These are phyloP conservation scores for Lentinula guzmanii DNA, from an alignment of 768 basidiomycete species.

Conservation along the genomic window DNA sequence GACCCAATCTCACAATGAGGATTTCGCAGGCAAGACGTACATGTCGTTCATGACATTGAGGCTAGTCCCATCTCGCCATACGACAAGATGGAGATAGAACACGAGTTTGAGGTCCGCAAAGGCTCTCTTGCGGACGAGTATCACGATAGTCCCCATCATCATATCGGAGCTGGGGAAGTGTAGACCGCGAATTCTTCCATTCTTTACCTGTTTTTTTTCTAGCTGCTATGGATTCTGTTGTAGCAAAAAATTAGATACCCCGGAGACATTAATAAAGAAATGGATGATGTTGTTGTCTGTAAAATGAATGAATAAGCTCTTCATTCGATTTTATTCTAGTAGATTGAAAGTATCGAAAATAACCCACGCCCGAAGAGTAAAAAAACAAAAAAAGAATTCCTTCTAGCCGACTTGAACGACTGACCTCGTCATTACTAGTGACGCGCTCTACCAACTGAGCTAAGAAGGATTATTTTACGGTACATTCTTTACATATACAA, in stretches of 20 bases:
- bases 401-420: constrained; percentile 2
- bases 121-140: neutral
- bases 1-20: neutral
- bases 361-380: neutral
- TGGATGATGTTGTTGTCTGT: too few relatives aligned
- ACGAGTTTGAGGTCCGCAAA: neutral
- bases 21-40: neutral
- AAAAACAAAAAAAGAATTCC: neutral
- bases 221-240: neutral
- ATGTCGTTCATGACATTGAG: neutral
- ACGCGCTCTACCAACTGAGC: constrained; percentile 14
- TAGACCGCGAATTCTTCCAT: neutral
- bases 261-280: neutral
- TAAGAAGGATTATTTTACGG: constrained; percentile 5
- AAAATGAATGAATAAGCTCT: too few relatives aligned
- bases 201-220: neutral
- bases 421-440: constrained; percentile 12
- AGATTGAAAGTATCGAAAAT: too few relatives aligned
- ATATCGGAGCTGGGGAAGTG: neutral
- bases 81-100: neutral
- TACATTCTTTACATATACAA: neutral
- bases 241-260: neutral
- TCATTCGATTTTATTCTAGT: too few relatives aligned
- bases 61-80: neutral
- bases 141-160: neutral